These are phyloP conservation scores for Candida yuanshanica DNA, from an alignment of 805 yeast species.

Conservation along the genomic window DNA sequence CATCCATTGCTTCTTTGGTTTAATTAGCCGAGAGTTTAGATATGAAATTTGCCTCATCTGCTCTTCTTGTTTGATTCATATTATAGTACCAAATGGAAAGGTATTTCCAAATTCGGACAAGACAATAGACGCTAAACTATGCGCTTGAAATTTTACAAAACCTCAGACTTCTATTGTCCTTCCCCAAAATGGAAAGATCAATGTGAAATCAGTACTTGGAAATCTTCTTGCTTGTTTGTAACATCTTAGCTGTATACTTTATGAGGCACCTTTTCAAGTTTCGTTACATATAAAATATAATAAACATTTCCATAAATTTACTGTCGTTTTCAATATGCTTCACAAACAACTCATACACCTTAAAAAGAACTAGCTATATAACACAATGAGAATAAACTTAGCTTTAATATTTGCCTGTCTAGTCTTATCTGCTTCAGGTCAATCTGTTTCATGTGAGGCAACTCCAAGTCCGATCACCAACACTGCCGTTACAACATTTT, in stretches of 20 bases:
- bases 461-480: constrained; percentile 6
- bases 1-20: too few species aligned
- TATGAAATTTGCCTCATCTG: not conserved
- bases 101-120: not conserved
- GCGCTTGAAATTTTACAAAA: not conserved
- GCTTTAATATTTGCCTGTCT: constrained; percentile 1
- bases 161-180: not conserved
- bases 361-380: not conserved
- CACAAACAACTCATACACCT: not conserved
- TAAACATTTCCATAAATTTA: not conserved
- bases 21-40: too few species aligned
- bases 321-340: not conserved
- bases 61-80: not conserved
- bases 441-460: constrained; percentile 6
- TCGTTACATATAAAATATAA: too few species aligned
- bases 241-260: not conserved
- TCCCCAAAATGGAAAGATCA: too few species aligned
- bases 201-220: too few species aligned
- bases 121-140: not conserved
- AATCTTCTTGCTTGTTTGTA: not conserved
- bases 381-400: constrained; percentile 1
- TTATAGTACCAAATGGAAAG: not conserved
- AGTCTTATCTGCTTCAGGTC: constrained; percentile 1
- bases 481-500: constrained; percentile 1
- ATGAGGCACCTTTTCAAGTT: not conserved